phyloP scores from a whole-genome alignment of 345 rosid genomes.

The Salix udensis region DNA sequence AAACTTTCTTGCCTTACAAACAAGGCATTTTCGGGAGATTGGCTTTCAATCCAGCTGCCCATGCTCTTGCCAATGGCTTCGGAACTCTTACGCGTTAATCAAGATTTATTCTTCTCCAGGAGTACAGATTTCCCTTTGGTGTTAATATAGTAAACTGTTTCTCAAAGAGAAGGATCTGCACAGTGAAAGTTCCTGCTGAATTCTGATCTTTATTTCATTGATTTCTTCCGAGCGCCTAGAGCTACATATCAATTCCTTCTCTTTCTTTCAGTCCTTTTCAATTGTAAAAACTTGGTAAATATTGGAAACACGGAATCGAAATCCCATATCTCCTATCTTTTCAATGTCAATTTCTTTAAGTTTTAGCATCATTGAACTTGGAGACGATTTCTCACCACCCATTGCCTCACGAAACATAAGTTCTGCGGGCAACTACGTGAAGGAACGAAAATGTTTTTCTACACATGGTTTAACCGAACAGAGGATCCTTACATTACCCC shows the following conservation, averaged over 20 bases:
- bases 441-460: not conserved
- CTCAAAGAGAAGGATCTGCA: not conserved
- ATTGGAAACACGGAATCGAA: not conserved
- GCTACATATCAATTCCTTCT: not conserved
- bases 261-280: not conserved
- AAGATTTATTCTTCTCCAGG: not conserved
- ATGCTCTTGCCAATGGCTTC: slow-evolving; percentile 13
- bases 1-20: slow-evolving; percentile 84
- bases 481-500: not conserved
- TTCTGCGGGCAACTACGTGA: not conserved
- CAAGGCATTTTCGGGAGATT: slow-evolving; percentile 70
- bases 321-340: not conserved
- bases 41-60: slow-evolving; percentile 50
- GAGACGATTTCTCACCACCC: not conserved
- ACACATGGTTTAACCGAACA: not conserved
- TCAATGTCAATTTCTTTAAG: not conserved
- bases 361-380: no score
- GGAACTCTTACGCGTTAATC: not conserved
- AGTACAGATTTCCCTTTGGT: not conserved
- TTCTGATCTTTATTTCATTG: not conserved
- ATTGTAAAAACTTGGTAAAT: slow-evolving; percentile 4
- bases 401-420: not conserved
- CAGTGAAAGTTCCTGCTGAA: not conserved
- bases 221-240: not conserved
- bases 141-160: not conserved